A percentile compares a stretch with the other conserved stretches of the same genome.
Evolutionary conservation across 768 basidiomycete genomes (phyloP).

Genomic region (Lactarius pseudohatsudake): DNA sequence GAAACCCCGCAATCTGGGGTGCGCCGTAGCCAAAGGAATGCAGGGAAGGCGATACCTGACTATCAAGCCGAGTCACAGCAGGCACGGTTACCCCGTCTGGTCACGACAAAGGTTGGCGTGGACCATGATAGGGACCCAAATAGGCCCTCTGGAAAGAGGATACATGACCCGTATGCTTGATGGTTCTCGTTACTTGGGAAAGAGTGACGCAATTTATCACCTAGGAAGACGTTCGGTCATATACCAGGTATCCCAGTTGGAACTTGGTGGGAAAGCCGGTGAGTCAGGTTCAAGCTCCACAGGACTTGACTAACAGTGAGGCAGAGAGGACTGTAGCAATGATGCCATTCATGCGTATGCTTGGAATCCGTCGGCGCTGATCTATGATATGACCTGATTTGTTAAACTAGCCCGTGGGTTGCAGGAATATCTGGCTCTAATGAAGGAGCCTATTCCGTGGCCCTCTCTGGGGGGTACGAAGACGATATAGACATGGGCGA

Average conservation of each 20-base stretch:
- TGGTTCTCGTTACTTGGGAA: neutral
- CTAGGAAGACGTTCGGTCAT: slow-evolving; percentile 72
- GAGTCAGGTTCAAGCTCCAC: slow-evolving; percentile 30
- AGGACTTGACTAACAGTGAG: slow-evolving; percentile 6
- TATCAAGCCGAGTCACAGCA: slow-evolving; percentile 46
- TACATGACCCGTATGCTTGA: slow-evolving; percentile 51
- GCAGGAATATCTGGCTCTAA: slow-evolving; percentile 72
- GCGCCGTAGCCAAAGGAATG: slow-evolving; percentile 69
- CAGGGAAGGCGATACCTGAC: slow-evolving; percentile 52
- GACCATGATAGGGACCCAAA: slow-evolving; percentile 33
- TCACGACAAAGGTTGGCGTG: slow-evolving; percentile 29
- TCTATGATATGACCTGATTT: slow-evolving; percentile 12
- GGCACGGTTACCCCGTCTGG: slow-evolving; percentile 9
- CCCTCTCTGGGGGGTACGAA: slow-evolving; percentile 85
- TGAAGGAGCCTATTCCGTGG: slow-evolving; percentile 80
- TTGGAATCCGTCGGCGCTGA: neutral
- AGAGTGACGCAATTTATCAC: slow-evolving; percentile 4
- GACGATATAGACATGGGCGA: slow-evolving; percentile 84
- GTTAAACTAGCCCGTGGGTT: slow-evolving; percentile 64
- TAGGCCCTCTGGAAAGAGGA: slow-evolving; percentile 34
- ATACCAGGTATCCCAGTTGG: slow-evolving; percentile 82
- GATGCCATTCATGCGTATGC: slow-evolving; percentile 86
- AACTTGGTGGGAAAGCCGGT: slow-evolving; percentile 78
- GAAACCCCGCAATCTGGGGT: slow-evolving; percentile 33
- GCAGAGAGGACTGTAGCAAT: slow-evolving; percentile 59